phyloP scores from a whole-genome alignment of 768 basidiomycete genomes.

The Hygrophorus pudorinus region DNA sequence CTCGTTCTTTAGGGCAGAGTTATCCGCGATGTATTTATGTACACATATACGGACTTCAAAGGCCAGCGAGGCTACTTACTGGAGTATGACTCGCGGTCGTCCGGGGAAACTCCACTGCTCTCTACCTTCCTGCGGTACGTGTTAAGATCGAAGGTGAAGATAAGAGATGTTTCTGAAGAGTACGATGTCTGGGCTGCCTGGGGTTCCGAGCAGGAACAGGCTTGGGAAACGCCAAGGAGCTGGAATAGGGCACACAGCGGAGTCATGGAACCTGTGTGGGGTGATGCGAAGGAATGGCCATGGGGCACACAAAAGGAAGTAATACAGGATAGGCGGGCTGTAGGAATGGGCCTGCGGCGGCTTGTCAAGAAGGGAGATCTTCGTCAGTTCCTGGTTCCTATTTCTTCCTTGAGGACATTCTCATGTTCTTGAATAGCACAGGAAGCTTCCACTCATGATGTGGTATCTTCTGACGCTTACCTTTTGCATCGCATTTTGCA shows the following conservation, averaged over 20 bases:
- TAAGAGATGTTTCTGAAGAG: constrained; percentile 67
- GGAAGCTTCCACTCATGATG: constrained; percentile 48
- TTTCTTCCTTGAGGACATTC: neutral
- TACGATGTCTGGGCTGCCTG: constrained; percentile 80
- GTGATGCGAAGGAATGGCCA: constrained; percentile 33
- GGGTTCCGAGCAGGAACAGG: constrained; percentile 35
- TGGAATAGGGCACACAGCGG: constrained; percentile 60
- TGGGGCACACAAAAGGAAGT: constrained; percentile 49
- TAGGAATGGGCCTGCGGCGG: constrained; percentile 70
- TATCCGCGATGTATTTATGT: constrained; percentile 82
- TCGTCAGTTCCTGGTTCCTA: constrained; percentile 44
- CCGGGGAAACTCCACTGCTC: constrained; percentile 51
- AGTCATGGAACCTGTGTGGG: constrained; percentile 71
- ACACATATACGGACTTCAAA: constrained; percentile 38
- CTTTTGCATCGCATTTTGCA: constrained; percentile 66
- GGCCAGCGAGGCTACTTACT: constrained; percentile 50
- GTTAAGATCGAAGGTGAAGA: constrained; percentile 80
- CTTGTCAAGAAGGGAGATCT: constrained; percentile 58
- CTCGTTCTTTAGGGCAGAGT: constrained; percentile 62
- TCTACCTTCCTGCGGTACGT: constrained; percentile 76
- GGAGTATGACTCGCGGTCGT: constrained; percentile 57
- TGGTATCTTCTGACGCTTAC: constrained; percentile 47
- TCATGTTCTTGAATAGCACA: constrained; percentile 27
- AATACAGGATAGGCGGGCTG: constrained; percentile 56
- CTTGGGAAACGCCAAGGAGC: constrained; percentile 22